Percentiles rank a stretch among this genome's conserved stretches.
Conservation (phyloP, 495 filamentous ascomycete species). For the Friedmanniomyces simplex region DNA sequence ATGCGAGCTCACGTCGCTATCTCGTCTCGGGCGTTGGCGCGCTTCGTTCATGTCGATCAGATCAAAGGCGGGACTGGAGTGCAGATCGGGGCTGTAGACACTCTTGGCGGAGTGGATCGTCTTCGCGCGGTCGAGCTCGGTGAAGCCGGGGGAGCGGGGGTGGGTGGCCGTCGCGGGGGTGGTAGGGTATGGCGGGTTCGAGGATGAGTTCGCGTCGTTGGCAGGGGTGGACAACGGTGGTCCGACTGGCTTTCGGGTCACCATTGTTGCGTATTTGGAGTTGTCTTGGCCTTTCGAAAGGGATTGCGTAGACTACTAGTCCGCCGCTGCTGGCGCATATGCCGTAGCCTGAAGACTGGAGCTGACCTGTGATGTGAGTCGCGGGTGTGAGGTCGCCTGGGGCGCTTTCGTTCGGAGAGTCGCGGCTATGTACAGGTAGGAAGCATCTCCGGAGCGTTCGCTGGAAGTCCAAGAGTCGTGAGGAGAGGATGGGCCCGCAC, state of each 20-base stretch:
- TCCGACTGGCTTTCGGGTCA: conserved; percentile 18
- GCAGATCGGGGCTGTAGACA: conserved; percentile 19
- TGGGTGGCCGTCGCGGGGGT: conserved; percentile 2
- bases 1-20: conserved; percentile 14
- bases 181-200: conserved; percentile 19
- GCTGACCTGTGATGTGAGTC: neutral
- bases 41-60: conserved; percentile 18
- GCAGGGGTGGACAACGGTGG: conserved; percentile 3
- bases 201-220: neutral
- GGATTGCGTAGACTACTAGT: no score
- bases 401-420: no score
- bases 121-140: conserved; percentile 8
- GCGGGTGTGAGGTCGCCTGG: no score
- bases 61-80: conserved; percentile 16
- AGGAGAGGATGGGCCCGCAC: no score
- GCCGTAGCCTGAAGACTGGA: no score
- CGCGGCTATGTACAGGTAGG: neutral
- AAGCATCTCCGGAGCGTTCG: neutral
- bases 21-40: conserved; percentile 12
- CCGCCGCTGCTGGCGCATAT: no score
- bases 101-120: conserved; percentile 13
- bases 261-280: conserved; percentile 6
- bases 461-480: neutral
- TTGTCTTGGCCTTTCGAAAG: no score
- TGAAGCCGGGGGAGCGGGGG: neutral